Conservation (phyloP, 2,329 filamentous ascomycete genomes). For the Ascochyta clinopodiicola region DNA sequence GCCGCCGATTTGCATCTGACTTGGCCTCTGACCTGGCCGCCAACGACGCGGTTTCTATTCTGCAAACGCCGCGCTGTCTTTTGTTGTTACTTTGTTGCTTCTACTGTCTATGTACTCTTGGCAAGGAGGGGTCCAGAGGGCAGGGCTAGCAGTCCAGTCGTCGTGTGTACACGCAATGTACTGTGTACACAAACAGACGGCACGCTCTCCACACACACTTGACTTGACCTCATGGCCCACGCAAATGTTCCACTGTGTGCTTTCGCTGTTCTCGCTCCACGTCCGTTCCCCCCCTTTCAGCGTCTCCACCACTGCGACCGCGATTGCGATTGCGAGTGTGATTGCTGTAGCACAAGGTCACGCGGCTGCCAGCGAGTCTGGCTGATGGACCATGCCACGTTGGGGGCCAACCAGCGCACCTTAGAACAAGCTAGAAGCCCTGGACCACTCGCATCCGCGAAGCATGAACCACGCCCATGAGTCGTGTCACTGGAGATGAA, state of each 20-base stretch:
- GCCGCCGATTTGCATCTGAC: background rate
- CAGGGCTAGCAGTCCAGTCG: slow-evolving; percentile 6
- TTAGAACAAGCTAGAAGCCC: slow-evolving; percentile 45
- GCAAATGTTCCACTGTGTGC: background rate
- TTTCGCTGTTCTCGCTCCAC: background rate
- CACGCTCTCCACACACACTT: background rate
- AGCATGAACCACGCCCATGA: slow-evolving; percentile 23
- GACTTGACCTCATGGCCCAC: background rate
- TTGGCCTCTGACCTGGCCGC: background rate
- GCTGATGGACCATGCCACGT: slow-evolving; percentile 26
- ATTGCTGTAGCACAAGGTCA: slow-evolving; percentile 35
- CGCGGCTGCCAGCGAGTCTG: slow-evolving; percentile 27
- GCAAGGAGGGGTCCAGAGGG: slow-evolving; percentile 17
- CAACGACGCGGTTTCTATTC: background rate
- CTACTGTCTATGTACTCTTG: slow-evolving; percentile 6
- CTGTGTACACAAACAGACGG: slow-evolving; percentile 5
- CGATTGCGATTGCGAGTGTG: background rate
- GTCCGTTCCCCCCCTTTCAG: background rate
- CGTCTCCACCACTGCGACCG: background rate
- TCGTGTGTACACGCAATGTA: background rate
- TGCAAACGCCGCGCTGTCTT: background rate
- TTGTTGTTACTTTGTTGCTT: background rate
- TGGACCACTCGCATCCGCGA: slow-evolving; percentile 23
- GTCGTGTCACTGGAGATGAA: slow-evolving; percentile 30
- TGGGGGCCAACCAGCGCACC: slow-evolving; percentile 38